These are phyloP conservation scores for Triticum timopheevii DNA, from an alignment of 176 grass and related monocot genomes.

Conservation along the genomic window DNA sequence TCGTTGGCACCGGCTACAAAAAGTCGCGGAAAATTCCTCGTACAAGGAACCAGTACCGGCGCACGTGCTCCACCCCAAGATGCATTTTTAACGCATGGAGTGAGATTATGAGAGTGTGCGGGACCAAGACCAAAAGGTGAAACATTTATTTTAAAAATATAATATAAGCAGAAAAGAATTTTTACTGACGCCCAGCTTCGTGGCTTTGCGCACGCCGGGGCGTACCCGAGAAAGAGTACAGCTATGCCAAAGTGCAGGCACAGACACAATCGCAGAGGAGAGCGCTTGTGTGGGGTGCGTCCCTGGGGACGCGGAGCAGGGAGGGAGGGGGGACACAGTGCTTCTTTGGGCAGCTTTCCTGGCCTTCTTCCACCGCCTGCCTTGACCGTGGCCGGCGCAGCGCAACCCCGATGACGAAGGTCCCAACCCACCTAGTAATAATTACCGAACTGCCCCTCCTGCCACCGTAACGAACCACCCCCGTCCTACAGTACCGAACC, in stretches of 20 bases:
- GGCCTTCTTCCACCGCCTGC: slow-evolving; percentile 6
- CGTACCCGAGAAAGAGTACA: not conserved
- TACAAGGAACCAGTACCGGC: too few species aligned
- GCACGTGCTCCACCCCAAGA: too few species aligned
- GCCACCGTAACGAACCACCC: slow-evolving; percentile 26
- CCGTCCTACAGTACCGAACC: too few species aligned
- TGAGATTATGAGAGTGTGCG: not conserved
- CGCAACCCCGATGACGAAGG: not conserved
- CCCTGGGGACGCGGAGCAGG: slow-evolving; percentile 22
- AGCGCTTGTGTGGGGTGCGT: not conserved
- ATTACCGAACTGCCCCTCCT: not conserved
- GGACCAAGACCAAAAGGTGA: not conserved
- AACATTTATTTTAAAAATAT: not conserved
- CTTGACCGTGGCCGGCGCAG: slow-evolving; percentile 48
- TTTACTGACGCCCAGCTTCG: not conserved
- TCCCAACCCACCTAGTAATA: not conserved
- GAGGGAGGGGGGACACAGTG: not conserved
- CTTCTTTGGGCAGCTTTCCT: not conserved
- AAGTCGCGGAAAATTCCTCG: not conserved
- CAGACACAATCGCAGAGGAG: not conserved
- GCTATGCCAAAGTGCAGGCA: not conserved
- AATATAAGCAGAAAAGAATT: not conserved
- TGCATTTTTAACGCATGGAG: too few species aligned
- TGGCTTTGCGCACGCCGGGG: slow-evolving; percentile 26
- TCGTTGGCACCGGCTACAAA: not conserved